phyloP scores from a whole-genome alignment of 2,329 filamentous ascomycete species.

The Zarea fungicola region DNA sequence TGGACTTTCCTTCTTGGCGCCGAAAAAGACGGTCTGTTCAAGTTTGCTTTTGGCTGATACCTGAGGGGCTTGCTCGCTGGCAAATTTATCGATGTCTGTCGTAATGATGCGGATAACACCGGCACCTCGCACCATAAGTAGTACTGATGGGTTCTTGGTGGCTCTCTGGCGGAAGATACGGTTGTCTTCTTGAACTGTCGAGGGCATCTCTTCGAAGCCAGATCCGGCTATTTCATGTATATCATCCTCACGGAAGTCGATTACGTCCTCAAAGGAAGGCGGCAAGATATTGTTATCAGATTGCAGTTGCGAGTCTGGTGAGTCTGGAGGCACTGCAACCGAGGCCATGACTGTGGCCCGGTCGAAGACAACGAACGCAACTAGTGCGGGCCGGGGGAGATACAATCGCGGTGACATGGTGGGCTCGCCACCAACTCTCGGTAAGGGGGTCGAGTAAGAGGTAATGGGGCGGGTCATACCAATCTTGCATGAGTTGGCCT shows the following conservation, averaged over 20 bases:
- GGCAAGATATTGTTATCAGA: conserved; percentile 59
- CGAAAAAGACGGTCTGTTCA: conserved; percentile 92
- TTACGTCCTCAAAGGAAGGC: conserved; percentile 75
- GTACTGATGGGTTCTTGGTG: conserved; percentile 56
- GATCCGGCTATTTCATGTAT: conserved; percentile 60
- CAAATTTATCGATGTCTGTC: conserved; percentile 55
- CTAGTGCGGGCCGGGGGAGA: conserved; percentile 71
- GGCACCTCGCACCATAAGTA: conserved; percentile 58
- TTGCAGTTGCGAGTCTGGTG: conserved; percentile 71
- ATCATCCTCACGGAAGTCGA: conserved; percentile 68
- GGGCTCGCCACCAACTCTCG: conserved; percentile 31
- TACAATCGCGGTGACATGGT: conserved; percentile 59
- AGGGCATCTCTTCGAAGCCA: conserved; percentile 54
- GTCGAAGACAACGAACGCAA: conserved; percentile 77
- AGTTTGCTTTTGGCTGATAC: conserved; percentile 84
- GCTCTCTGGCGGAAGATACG: conserved; percentile 47
- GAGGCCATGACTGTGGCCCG: conserved; percentile 74
- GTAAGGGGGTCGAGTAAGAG: conserved; percentile 53
- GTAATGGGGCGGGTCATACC: conserved; percentile 64
- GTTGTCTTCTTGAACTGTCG: conserved; percentile 38
- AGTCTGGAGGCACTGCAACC: conserved; percentile 60
- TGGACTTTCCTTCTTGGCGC: conserved; percentile 75
- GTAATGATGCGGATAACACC: conserved; percentile 57
- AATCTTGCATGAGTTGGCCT: conserved; percentile 48
- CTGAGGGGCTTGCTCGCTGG: conserved; percentile 50